Evolutionary conservation across 2,329 filamentous ascomycete species (phyloP).

Genomic region (Seiridium cupressi): DNA sequence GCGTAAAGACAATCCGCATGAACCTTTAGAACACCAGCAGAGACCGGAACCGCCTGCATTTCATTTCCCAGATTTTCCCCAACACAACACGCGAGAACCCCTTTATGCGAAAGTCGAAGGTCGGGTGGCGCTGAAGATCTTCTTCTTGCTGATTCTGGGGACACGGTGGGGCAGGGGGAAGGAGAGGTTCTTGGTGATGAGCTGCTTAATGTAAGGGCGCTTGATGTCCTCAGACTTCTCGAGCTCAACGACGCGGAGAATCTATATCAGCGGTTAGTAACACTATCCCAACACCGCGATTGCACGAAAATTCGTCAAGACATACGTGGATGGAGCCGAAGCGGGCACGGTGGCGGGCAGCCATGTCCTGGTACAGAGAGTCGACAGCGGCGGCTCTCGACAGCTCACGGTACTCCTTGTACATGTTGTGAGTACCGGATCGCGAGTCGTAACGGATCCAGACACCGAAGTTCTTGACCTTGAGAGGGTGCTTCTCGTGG

Average conservation of each 20-base stretch:
- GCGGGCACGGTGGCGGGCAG: slow-evolving; percentile 94
- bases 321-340: slow-evolving; percentile 99
- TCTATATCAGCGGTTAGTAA: slow-evolving; percentile 48
- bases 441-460: slow-evolving; percentile 99
- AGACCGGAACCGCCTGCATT: slow-evolving; percentile 30
- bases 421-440: slow-evolving; percentile 99
- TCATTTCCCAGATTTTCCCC: slow-evolving; percentile 36
- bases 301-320: slow-evolving; percentile 19
- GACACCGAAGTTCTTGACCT: slow-evolving; percentile 99
- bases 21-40: slow-evolving; percentile 47
- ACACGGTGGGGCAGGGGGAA: slow-evolving; percentile 99
- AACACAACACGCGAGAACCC: slow-evolving; percentile 46
- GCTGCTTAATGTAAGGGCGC: slow-evolving; percentile 99
- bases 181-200: slow-evolving; percentile 89
- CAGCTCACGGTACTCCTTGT: slow-evolving; percentile 99
- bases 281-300: no score
- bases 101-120: slow-evolving; percentile 97
- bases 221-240: slow-evolving; percentile 93
- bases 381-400: slow-evolving; percentile 93
- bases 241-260: slow-evolving; percentile 97
- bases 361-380: slow-evolving; percentile 99
- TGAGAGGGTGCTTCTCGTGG: slow-evolving; percentile 96
- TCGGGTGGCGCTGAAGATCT: slow-evolving; percentile 89
- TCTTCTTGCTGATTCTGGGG: slow-evolving; percentile 78
- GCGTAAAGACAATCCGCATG: slow-evolving; percentile 14